Conservation (phyloP, 2,329 filamentous ascomycete genomes). For the Paraphaeosphaeria sporulosa region DNA sequence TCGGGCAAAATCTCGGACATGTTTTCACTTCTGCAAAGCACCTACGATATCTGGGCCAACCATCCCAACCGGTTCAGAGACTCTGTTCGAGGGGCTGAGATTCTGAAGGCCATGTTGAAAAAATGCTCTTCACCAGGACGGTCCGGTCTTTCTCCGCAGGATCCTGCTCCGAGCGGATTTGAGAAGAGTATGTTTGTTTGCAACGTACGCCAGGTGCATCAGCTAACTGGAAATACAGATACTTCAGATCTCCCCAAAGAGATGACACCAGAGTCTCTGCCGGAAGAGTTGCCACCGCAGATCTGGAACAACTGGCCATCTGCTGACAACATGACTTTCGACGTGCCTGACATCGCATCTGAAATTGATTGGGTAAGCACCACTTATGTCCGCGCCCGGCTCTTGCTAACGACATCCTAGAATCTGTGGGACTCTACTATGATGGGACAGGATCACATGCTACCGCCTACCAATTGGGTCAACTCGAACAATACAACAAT, state of each 20-base stretch:
- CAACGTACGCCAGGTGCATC: not conserved
- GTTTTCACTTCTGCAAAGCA: conserved; percentile 20
- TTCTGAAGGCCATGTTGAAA: conserved; percentile 25
- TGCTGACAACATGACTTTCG: conserved; percentile 11
- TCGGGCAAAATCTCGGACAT: conserved; percentile 16
- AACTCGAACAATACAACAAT: conserved; percentile 18
- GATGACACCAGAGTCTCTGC: conserved; percentile 21
- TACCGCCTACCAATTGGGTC: conserved; percentile 22
- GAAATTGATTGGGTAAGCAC: conserved; percentile 29
- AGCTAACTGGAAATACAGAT: conserved; percentile 11
- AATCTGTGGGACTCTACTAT: conserved; percentile 25
- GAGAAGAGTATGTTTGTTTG: conserved; percentile 15
- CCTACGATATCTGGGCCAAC: conserved; percentile 28
- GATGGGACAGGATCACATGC: conserved; percentile 23
- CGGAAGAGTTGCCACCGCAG: conserved; percentile 18
- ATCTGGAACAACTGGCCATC: conserved; percentile 24
- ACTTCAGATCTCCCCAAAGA: conserved; percentile 10
- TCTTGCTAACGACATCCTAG: conserved; percentile 13
- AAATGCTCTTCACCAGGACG: conserved; percentile 18
- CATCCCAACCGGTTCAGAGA: conserved; percentile 26
- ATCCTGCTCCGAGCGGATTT: conserved; percentile 6
- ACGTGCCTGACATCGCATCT: conserved; percentile 23
- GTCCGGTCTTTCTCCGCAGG: not conserved
- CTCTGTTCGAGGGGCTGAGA: conserved; percentile 24
- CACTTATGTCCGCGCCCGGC: no score